Base-by-base conservation (phyloP, 2,329 filamentous ascomycete species). In the Huntiella savannae region DNA sequence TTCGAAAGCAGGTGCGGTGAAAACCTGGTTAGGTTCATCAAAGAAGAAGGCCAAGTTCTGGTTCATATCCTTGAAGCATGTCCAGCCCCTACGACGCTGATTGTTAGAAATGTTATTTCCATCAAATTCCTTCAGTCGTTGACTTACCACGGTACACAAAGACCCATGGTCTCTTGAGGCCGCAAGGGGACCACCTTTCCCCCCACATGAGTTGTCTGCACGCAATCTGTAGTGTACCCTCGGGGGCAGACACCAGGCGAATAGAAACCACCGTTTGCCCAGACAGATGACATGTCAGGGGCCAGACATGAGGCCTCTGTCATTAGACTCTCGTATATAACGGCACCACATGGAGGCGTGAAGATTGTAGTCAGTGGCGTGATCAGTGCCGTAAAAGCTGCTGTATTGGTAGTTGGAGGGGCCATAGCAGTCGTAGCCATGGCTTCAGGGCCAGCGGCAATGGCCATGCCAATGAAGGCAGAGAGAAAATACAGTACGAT, bases 161-260 rank as follows among this genome's bases (percentile, higher is more conserved):
- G 50, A 5, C 55, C 57, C 1, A 50, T 55, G 1, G 57, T 59
- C 48, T 59, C 56, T 11, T 51, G 55, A 1, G 45, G 17, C 2
- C 37, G 42, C 2, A 58, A 40, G 1, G 55, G 52, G 49, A 54
- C 56, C 10, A 49, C 49, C 15, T 52, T 47, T 4, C 41, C 48
- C 5, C 49, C 44, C 10, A 40, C 47, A 4, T 37, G 40, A 4
- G 35, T 28, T 4, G 54, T 55, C 43, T 55, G 53, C 15, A 54
- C 55, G 48, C 58, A 58, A 40, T 45, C 49, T 7, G 56, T 51
- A 12, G 41, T 47, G 39, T 59, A 59, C 12, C 56, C 57, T 4
- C 45, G 38, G 40, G 57, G 57, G 50, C 57, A 59, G 11, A 54
- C 48, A 6, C 57, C 58, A 2, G 58, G 57, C 5, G 56, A 59